Percentiles rank a stretch among this genome's conserved stretches.
Evolutionary conservation across 1,139 yeast species (phyloP).

Genomic region (Candida tropicalis): DNA sequence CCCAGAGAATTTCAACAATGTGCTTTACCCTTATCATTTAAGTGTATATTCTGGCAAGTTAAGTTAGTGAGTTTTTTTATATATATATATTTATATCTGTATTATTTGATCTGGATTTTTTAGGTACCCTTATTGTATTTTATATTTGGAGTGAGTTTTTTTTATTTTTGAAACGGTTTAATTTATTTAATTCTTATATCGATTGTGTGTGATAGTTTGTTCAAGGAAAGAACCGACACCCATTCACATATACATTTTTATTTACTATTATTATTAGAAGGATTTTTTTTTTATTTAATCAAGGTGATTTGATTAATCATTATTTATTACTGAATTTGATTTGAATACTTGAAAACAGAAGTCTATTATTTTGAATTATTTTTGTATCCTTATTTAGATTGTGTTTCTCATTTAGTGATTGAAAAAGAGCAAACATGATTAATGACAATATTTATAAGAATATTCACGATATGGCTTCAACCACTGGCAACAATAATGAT

Average conservation of each 20-base stretch:
- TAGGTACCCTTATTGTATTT: background rate
- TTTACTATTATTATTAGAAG: background rate
- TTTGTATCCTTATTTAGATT: constrained; percentile 18
- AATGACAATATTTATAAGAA: constrained; percentile 18
- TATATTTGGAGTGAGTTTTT: constrained; percentile 5
- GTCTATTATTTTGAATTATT: constrained; percentile 11
- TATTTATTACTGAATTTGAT: background rate
- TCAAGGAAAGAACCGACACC: background rate
- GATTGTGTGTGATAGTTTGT: background rate
- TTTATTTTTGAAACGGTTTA: constrained; percentile 3
- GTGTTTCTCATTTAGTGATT: constrained; percentile 8
- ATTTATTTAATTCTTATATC: constrained; percentile 4
- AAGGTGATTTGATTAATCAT: constrained; percentile 3
- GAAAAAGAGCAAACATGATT: constrained; percentile 15
- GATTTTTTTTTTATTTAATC: constrained; percentile 1
- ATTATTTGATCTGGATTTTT: constrained; percentile 3
- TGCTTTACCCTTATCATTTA: constrained; percentile 8
- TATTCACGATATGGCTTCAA: constrained; percentile 12
- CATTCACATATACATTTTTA: no score
- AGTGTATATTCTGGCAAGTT: constrained; percentile 4
- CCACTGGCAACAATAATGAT: constrained; percentile 8
- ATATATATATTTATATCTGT: background rate
- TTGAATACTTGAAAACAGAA: constrained; percentile 3
- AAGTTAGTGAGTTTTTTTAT: constrained; percentile 3
- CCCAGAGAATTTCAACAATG: constrained; percentile 6